A percentile compares a stretch with the other conserved stretches of the same genome.
phyloP scores from a whole-genome alignment of 164 flowering plant species.

The Sedum album region DNA sequence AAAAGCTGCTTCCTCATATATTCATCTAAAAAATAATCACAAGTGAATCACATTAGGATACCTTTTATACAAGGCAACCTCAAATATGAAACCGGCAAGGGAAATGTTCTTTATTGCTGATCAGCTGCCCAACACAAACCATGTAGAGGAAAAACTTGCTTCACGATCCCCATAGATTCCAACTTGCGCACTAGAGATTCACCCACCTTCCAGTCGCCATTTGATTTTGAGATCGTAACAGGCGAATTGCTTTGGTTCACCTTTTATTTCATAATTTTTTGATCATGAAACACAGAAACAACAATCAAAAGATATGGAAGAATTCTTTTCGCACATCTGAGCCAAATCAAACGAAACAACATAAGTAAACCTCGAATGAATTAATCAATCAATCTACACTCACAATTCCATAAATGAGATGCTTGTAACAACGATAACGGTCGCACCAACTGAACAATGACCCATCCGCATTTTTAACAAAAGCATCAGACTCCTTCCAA shows the following conservation, averaged over 20 bases:
- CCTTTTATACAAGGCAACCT: too few relatives aligned
- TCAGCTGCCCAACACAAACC: slow-evolving; percentile 59
- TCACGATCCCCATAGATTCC: slow-evolving; percentile 52
- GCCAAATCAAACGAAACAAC: neutral
- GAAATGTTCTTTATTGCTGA: neutral
- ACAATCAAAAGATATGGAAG: neutral
- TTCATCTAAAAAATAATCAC: slow-evolving; percentile 50
- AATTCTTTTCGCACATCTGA: too few relatives aligned
- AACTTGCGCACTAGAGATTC: slow-evolving; percentile 49
- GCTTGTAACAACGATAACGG: slow-evolving; percentile 65
- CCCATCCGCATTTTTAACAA: slow-evolving; percentile 76
- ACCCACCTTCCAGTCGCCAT: slow-evolving; percentile 49
- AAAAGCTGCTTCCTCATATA: slow-evolving; percentile 63
- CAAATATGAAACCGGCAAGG: too few relatives aligned
- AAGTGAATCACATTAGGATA: too few relatives aligned
- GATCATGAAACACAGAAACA: too few relatives aligned
- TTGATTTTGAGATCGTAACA: slow-evolving; percentile 25
- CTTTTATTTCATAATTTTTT: too few relatives aligned
- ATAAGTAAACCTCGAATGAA: neutral
- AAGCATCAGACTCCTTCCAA: slow-evolving; percentile 78
- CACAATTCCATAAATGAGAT: slow-evolving; percentile 73
- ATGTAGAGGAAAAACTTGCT: slow-evolving; percentile 86
- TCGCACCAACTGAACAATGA: slow-evolving; percentile 96
- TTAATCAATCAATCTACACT: slow-evolving; percentile 20
- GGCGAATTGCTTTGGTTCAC: slow-evolving; percentile 38